phyloP scores from a whole-genome alignment of 2,329 filamentous ascomycete genomes.

The Fusarium algeriense region DNA sequence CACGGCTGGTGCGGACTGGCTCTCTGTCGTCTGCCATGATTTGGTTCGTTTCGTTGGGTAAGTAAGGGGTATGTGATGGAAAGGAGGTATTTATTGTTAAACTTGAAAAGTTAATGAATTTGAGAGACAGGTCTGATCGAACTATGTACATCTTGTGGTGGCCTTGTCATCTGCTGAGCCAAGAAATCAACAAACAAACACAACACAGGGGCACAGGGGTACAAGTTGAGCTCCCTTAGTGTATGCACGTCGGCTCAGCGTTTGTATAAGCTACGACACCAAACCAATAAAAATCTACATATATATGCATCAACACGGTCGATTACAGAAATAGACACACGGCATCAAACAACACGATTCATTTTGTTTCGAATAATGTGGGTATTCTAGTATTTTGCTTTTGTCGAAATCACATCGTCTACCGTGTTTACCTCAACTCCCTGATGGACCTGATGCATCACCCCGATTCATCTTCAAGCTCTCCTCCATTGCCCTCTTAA shows the following conservation, averaged over 20 bases:
- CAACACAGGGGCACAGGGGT: not conserved
- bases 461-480: constrained; percentile 61
- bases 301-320: not conserved
- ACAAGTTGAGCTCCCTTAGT: not conserved
- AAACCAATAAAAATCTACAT: not conserved
- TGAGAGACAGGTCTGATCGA: not conserved
- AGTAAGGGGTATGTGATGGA: not conserved
- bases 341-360: not conserved
- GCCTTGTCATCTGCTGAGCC: not conserved
- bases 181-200: not conserved
- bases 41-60: not conserved
- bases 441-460: constrained; percentile 45
- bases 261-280: not conserved
- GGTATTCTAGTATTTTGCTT: constrained; percentile 31
- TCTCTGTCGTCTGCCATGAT: not conserved
- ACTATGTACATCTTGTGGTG: not conserved
- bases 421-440: constrained; percentile 19
- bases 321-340: not conserved
- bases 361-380: not conserved
- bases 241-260: not conserved
- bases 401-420: constrained; percentile 3
- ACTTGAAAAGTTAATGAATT: not conserved
- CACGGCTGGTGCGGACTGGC: not conserved
- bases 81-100: not conserved
- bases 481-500: constrained; percentile 66